A percentile compares a stretch with the other conserved stretches of the same genome.
These are phyloP conservation scores for Candida mesenterica DNA, from an alignment of 1,139 yeast genomes.

Conservation along the genomic window DNA sequence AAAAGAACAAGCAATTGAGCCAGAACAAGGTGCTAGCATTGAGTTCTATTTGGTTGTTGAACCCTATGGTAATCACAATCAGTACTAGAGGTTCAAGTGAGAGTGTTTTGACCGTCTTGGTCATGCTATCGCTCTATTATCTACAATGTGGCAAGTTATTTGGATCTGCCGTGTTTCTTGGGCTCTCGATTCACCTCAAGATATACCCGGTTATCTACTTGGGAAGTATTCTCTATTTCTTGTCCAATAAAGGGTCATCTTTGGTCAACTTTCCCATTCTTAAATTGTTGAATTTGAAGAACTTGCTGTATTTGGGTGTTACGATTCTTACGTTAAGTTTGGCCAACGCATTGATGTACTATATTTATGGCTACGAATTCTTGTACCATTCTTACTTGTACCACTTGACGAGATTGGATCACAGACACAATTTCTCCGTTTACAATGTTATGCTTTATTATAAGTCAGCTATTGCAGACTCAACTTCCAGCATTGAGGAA, in stretches of 20 bases:
- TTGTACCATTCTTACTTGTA: constrained; percentile 78
- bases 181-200: constrained; percentile 84
- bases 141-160: constrained; percentile 30
- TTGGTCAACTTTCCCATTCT: constrained; percentile 27
- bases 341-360: constrained; percentile 60
- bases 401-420: constrained; percentile 82
- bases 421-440: constrained; percentile 89
- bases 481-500: constrained; percentile 30
- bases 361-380: constrained; percentile 70
- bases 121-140: constrained; percentile 58
- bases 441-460: constrained; percentile 78
- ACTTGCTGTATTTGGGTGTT: constrained; percentile 45
- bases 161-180: constrained; percentile 64
- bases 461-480: constrained; percentile 41
- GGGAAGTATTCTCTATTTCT: constrained; percentile 47
- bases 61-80: constrained; percentile 94
- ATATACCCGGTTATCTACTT: constrained; percentile 86
- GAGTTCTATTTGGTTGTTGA: constrained; percentile 76
- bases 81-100: constrained; percentile 94
- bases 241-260: constrained; percentile 22
- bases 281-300: constrained; percentile 41
- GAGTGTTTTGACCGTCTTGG: constrained; percentile 77
- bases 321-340: constrained; percentile 41
- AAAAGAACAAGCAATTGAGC: constrained; percentile 14
- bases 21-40: constrained; percentile 36